These are phyloP conservation scores for Boletus pseudo-olivaceus DNA, from an alignment of 768 basidiomycete genomes.

Conservation along the genomic window DNA sequence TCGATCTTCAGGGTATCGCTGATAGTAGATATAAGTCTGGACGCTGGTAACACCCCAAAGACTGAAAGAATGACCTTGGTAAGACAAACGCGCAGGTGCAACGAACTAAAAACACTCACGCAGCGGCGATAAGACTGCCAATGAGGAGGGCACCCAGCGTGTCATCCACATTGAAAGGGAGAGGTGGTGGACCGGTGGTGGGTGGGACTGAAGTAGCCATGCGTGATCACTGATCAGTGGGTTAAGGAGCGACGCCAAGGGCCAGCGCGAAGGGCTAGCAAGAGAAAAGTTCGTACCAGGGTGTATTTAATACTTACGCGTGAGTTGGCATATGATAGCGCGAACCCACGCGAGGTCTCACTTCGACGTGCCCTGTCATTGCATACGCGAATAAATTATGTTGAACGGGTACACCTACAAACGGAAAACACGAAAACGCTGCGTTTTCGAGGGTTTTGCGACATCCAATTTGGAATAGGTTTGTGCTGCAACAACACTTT, in stretches of 20 bases:
- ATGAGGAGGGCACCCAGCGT: slow-evolving; percentile 55
- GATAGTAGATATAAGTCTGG: slow-evolving; percentile 53
- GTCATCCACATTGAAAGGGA: slow-evolving; percentile 36
- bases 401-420: too few species aligned
- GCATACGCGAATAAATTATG: too few species aligned
- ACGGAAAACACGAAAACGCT: too few species aligned
- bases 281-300: too few species aligned
- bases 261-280: background rate
- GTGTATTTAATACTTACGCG: too few species aligned
- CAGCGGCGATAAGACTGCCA: slow-evolving; percentile 50
- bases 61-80: slow-evolving; percentile 26
- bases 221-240: background rate
- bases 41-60: slow-evolving; percentile 57
- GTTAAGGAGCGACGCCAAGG: background rate
- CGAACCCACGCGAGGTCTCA: too few species aligned
- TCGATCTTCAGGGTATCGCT: slow-evolving; percentile 34
- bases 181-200: background rate
- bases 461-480: too few species aligned
- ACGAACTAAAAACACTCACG: slow-evolving; percentile 35
- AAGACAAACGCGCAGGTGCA: background rate
- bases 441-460: too few species aligned
- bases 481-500: too few species aligned
- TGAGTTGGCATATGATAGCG: too few species aligned
- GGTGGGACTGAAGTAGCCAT: slow-evolving; percentile 5
- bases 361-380: too few species aligned